A percentile compares a stretch with the other conserved stretches of the same genome.
Conservation (phyloP, 306 rosid species). For the Acacia confusa region DNA sequence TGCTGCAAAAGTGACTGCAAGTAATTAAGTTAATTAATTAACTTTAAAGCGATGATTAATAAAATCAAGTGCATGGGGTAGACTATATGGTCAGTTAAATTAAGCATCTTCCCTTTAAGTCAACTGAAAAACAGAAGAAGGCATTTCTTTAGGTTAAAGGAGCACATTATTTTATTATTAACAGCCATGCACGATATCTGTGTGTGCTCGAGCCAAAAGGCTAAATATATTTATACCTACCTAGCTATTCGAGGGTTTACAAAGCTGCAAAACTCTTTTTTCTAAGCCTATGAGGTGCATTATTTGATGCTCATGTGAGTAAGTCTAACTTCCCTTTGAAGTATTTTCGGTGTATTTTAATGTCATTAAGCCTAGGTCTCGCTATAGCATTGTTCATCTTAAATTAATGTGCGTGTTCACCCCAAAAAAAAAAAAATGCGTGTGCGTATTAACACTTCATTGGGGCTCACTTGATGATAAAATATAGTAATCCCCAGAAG, state of each 20-base stretch:
- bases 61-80: neutral
- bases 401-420: neutral
- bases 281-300: conserved; percentile 7
- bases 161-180: conserved; percentile 15
- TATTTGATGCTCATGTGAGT: neutral
- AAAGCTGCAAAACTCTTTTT: conserved; percentile 4
- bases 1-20: conserved; percentile 26
- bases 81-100: neutral
- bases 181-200: conserved; percentile 9
- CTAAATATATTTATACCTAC: neutral
- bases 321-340: conserved; percentile 15
- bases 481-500: conserved; percentile 3
- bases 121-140: conserved; percentile 36
- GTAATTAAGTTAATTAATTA: conserved; percentile 4
- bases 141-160: conserved; percentile 33
- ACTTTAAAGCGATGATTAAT: neutral
- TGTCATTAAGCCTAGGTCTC: conserved; percentile 6
- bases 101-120: conserved; percentile 12
- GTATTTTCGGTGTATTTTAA: conserved; percentile 23
- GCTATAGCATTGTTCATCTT: neutral
- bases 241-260: neutral
- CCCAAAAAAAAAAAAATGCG: neutral
- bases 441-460: neutral
- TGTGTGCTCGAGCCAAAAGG: conserved; percentile 24
- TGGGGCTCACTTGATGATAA: conserved; percentile 6